Evolutionary conservation across 805 yeast species (phyloP), one percentile per base, ranked within the genome.

Genomic region (Wickerhamomyces mucosus): DNA sequence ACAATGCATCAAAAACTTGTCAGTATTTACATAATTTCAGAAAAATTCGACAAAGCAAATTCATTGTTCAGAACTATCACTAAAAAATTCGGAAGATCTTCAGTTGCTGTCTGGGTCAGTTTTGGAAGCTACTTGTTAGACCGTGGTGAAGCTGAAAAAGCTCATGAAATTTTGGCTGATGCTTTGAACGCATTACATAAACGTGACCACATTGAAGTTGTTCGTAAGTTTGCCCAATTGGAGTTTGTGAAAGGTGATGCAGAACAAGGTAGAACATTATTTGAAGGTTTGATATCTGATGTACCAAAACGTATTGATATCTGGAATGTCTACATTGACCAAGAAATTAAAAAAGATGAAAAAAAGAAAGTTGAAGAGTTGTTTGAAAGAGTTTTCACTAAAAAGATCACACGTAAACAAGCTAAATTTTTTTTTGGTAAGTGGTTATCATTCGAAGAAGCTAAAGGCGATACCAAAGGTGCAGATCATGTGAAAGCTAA

Each of bases 291-390:
- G 41, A 57, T 89, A 33, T 72, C 89, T 16, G 92, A 88, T 51
- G 89, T 82, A 29, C 92, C 96, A 33, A 85, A 85, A 67, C 75
- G 94, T 60, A 72, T 84, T 39, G 98, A 89, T 56, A 58, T 89
- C 39, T 89, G 97, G 97, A 88, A 82, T 50, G 94, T 89, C 25
- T 89, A 86, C 58, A 71, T 89, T 42, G 98, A 89, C 56, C 94
- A 84, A 56, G 97, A 89, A 56, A 77, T 84, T 48, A 86, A 84
- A 58, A 51, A 58, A 18, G 72, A 68, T 32, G 79, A 75, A 32
- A 77, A 76, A 56, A 61, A 62, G 43, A 78, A 74, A 55, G 80
- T 76, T 22, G 89, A 78, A 50, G 80, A 72, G 14, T 63, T 89
- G 38, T 88, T 86, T 46, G 95, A 88, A 55, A 73, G 97, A 54